Evolutionary conservation across 2,329 filamentous ascomycete genomes (phyloP).

Genomic region (Domatiomyces catenatus): DNA sequence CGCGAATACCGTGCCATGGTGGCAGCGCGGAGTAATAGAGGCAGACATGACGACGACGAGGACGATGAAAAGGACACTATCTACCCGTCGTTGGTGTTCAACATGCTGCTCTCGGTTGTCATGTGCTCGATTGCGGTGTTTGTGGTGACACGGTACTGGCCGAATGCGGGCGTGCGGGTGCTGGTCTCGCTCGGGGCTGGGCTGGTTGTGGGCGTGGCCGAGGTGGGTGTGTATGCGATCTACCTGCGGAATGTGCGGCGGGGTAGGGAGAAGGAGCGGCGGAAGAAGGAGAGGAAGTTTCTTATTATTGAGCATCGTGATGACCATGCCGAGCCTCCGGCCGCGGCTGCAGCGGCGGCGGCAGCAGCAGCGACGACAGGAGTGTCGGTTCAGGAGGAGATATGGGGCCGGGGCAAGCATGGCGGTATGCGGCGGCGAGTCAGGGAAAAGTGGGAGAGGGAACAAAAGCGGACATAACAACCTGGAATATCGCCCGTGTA

Average conservation of each 20-base stretch:
- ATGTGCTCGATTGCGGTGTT: constrained; percentile 41
- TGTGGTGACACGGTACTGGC: constrained; percentile 22
- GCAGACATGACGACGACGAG: constrained; percentile 35
- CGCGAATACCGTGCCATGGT: constrained; percentile 64
- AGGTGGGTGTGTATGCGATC: constrained; percentile 31
- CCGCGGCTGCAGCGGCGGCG: background rate
- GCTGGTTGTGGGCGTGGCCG: constrained; percentile 31
- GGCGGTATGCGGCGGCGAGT: constrained; percentile 27
- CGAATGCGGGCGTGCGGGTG: constrained; percentile 20
- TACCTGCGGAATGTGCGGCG: constrained; percentile 30
- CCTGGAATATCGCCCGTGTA: no score
- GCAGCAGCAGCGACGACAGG: background rate
- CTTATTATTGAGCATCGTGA: constrained; percentile 17
- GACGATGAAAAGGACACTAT: constrained; percentile 22
- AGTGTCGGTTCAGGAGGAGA: constrained; percentile 20
- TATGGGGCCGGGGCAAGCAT: constrained; percentile 28
- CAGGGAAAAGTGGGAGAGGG: constrained; percentile 25
- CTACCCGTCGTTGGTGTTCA: constrained; percentile 54
- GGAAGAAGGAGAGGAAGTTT: constrained; percentile 26
- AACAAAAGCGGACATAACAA: no score
- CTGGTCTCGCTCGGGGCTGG: constrained; percentile 27
- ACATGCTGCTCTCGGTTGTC: constrained; percentile 73
- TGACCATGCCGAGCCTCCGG: constrained; percentile 3
- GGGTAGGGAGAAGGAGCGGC: constrained; percentile 25
- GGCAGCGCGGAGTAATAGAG: constrained; percentile 31